These are phyloP conservation scores for Leptographium lundbergii DNA, from an alignment of 2,329 filamentous ascomycete genomes.

Conservation along the genomic window DNA sequence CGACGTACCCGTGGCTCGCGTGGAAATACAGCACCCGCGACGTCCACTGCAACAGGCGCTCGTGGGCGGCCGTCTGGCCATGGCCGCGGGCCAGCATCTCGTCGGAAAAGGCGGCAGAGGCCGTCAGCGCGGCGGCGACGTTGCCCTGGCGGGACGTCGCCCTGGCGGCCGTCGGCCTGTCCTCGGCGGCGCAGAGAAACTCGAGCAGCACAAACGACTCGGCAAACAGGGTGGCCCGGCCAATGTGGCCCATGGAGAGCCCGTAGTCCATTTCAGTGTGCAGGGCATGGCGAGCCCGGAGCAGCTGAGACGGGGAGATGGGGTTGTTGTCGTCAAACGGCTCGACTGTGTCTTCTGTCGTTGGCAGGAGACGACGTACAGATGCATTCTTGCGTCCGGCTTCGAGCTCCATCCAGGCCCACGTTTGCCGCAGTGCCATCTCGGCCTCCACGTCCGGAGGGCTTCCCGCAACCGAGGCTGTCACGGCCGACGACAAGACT, in stretches of 20 bases:
- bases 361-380: slow-evolving; percentile 25
- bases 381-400: slow-evolving; percentile 22
- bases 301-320: slow-evolving; percentile 25
- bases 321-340: background rate
- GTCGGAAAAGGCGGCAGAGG: slow-evolving; percentile 27
- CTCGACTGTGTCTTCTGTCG: slow-evolving; percentile 7
- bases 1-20: slow-evolving; percentile 39
- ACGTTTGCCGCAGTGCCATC: slow-evolving; percentile 40
- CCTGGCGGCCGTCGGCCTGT: slow-evolving; percentile 20
- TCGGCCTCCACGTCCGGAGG: slow-evolving; percentile 6
- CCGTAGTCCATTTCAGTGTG: slow-evolving; percentile 40
- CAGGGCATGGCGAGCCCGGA: slow-evolving; percentile 43
- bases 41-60: slow-evolving; percentile 57
- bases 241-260: slow-evolving; percentile 34
- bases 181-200: slow-evolving; percentile 37
- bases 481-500: slow-evolving; percentile 45
- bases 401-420: slow-evolving; percentile 55
- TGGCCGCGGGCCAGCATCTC: slow-evolving; percentile 27
- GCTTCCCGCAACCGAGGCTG: slow-evolving; percentile 14
- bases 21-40: slow-evolving; percentile 56
- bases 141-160: slow-evolving; percentile 36
- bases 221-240: slow-evolving; percentile 39
- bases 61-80: slow-evolving; percentile 29
- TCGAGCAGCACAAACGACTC: slow-evolving; percentile 52
- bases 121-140: slow-evolving; percentile 35